phyloP scores from a whole-genome alignment of 2,329 filamentous ascomycete genomes.

The Ploettnerulaceae sp. region DNA sequence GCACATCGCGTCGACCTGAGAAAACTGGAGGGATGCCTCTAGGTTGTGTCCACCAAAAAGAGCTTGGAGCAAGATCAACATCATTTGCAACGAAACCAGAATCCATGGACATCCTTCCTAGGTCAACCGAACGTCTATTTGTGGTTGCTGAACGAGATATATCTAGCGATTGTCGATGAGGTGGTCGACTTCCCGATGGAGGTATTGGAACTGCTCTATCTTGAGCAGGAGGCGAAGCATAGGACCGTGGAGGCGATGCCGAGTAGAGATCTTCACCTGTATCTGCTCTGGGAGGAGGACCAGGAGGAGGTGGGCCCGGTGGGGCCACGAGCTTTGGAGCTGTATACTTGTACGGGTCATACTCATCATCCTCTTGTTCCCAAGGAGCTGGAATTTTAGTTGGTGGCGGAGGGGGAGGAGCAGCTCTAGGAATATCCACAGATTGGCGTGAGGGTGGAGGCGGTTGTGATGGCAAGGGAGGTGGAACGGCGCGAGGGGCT shows the following conservation, averaged over 20 bases:
- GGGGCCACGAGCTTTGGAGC: constrained; percentile 26
- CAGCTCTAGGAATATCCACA: constrained; percentile 63
- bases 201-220: constrained; percentile 42
- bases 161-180: constrained; percentile 60
- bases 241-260: constrained; percentile 33
- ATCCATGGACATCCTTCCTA: constrained; percentile 67
- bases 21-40: constrained; percentile 76
- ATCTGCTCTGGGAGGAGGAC: constrained; percentile 21
- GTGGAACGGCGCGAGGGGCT: constrained; percentile 57
- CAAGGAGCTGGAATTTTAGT: constrained; percentile 38
- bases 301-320: constrained; percentile 10
- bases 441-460: constrained; percentile 53
- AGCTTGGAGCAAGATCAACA: constrained; percentile 68
- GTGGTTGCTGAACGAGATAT: constrained; percentile 47
- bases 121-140: constrained; percentile 58
- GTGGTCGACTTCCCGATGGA: constrained; percentile 31
- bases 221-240: constrained; percentile 32
- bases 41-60: constrained; percentile 82
- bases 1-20: constrained; percentile 76
- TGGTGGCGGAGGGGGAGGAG: constrained; percentile 51
- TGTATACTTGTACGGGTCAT: constrained; percentile 61
- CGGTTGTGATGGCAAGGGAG: constrained; percentile 60
- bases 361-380: constrained; percentile 64
- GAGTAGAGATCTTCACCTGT: constrained; percentile 33
- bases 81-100: constrained; percentile 84